phyloP scores from a whole-genome alignment of 257 asterid genomes.

The Penstemon barbatus region DNA sequence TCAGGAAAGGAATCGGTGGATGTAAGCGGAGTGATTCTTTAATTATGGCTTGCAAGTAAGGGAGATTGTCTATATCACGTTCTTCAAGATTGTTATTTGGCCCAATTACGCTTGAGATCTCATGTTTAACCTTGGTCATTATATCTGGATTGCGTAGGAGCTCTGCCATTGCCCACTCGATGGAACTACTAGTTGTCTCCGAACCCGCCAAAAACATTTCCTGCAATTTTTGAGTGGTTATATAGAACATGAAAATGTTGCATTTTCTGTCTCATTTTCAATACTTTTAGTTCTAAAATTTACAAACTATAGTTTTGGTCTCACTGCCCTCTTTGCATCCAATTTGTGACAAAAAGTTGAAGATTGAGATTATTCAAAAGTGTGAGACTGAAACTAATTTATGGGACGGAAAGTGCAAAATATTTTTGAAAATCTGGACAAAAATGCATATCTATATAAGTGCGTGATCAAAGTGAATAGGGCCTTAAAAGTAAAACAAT shows the following conservation, averaged over 20 bases:
- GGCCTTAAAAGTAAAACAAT: background rate
- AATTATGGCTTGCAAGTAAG: conserved; percentile 47
- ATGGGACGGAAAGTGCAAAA: no score
- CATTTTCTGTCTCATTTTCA: no score
- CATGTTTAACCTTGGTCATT: conserved; percentile 35
- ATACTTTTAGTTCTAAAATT: no score
- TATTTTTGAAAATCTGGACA: background rate
- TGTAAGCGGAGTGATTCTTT: conserved; percentile 57
- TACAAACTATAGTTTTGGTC: no score
- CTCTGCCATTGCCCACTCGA: conserved; percentile 55
- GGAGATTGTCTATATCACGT: conserved; percentile 35
- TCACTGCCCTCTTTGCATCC: no score
- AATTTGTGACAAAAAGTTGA: no score
- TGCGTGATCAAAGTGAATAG: no score
- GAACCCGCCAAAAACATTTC: conserved; percentile 53
- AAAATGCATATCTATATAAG: no score
- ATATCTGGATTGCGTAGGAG: conserved; percentile 39
- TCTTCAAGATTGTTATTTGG: conserved; percentile 33
- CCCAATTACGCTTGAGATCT: conserved; percentile 34
- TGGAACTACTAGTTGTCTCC: conserved; percentile 42
- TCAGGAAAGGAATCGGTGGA: conserved; percentile 47
- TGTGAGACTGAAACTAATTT: no score
- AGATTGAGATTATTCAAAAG: no score
- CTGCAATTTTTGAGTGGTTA: conserved; percentile 7
- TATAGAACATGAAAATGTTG: background rate